Evolutionary conservation across 139 green algal species (phyloP), one percentile per base, ranked within the genome.

Genomic region (Marvania coccoides): DNA sequence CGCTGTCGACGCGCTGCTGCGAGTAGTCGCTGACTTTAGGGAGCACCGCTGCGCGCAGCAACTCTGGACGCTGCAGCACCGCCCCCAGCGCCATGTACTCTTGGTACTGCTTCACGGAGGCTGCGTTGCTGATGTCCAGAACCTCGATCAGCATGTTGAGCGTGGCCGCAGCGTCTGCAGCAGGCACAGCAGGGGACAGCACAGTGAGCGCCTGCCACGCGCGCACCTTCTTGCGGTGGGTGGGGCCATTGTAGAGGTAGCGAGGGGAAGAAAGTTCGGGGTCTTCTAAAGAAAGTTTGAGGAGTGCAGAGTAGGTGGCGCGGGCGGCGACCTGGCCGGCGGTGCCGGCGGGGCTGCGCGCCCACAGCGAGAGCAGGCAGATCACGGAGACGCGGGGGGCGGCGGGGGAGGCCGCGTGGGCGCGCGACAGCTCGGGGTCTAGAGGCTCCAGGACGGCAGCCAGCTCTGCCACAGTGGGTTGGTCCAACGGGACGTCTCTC

Each of bases 101-200:
- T 23, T 85, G 67, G 46, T 90, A 93, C 72, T 92, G 87, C 81
- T 82, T 81, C 38, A 93, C 77, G 9, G 40, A 78, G 6, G 77
- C 68, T 7, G 78, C 65, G 39, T 88, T 79, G 38, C 73, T 73
- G 8, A 51, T 36, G 4, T 46, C 29, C 42, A 85, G 47, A 34
- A 24, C 33, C 5, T 23, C 12, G 29, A 84, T 46, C 12, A 87
- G 5, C 1, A 6, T 28, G 6, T 53, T 40, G 30, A 89, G 56
- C 4, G 54, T 42, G 26, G 26, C 26, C 4, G 9, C 14, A 36
- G 29, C 47, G 23, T 23, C 29, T 29, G 45, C 3, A 35, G 51
- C 12, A 47, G 29, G 45, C n/a, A 79, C 61, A 7, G 75, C 75
- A 26, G 57, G 64, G 53, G 31, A 67, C 48, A 90, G 77, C 47